These are phyloP conservation scores for Fusarium euwallaceae DNA, from an alignment of 2,329 filamentous ascomycete genomes.

Conservation along the genomic window DNA sequence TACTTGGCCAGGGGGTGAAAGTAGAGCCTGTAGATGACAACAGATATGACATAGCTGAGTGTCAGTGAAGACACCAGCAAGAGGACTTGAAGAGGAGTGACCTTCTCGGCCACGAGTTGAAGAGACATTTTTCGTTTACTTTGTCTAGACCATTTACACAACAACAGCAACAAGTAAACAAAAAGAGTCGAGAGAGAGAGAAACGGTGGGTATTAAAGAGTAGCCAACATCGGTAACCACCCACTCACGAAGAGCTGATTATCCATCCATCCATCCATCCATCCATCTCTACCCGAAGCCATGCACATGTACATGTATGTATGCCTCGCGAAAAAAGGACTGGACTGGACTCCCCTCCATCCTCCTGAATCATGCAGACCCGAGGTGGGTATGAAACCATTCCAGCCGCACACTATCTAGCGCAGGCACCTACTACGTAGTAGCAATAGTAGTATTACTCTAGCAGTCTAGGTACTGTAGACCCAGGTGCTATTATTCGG, in stretches of 20 bases:
- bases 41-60: not conserved
- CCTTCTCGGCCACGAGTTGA: not conserved
- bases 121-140: not conserved
- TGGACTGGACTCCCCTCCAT: too few species aligned
- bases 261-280: not conserved
- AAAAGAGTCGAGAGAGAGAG: not conserved
- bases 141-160: not conserved
- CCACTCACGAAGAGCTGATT: not conserved
- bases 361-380: not conserved
- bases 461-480: too few species aligned
- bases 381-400: not conserved
- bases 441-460: not conserved
- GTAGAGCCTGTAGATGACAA: conserved; percentile 48
- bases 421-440: not conserved
- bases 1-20: conserved; percentile 66
- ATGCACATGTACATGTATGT: too few species aligned
- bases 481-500: not conserved
- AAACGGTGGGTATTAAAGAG: not conserved
- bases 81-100: not conserved
- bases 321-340: too few species aligned
- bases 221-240: not conserved
- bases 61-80: not conserved
- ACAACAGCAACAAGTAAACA: not conserved
- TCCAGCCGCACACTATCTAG: not conserved
- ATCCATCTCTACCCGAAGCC: not conserved